These are phyloP conservation scores for Podila verticillata DNA, from an alignment of 192 early-diverging fungal species.

Conservation along the genomic window DNA sequence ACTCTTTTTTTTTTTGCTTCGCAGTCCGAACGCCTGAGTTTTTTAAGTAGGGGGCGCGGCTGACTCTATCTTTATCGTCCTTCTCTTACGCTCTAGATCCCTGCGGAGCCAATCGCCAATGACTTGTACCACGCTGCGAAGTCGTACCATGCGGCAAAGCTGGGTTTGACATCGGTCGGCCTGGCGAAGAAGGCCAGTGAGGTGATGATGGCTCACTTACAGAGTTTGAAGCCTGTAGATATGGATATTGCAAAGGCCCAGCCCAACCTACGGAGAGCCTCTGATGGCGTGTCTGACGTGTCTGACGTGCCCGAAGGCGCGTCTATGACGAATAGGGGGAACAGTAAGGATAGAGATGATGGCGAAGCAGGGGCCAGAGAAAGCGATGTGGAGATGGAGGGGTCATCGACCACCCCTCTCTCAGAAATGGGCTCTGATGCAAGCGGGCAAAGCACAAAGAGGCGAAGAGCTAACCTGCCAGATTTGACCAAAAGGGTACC, in stretches of 20 bases:
- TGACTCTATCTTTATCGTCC: neutral
- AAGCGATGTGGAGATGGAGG: no score
- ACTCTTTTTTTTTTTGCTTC: no score
- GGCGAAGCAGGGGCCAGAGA: no score
- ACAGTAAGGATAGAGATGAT: no score
- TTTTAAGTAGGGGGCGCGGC: neutral
- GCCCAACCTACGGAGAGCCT: slow-evolving; percentile 16
- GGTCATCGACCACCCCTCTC: neutral
- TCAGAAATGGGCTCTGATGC: neutral
- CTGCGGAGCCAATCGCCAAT: slow-evolving; percentile 1
- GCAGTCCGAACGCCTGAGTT: no score
- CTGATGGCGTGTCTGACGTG: no score
- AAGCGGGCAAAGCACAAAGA: neutral
- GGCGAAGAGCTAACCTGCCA: neutral
- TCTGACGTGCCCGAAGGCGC: no score
- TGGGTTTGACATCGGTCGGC: slow-evolving; percentile 5
- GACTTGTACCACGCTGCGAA: neutral
- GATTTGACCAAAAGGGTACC: neutral
- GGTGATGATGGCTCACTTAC: slow-evolving; percentile 19
- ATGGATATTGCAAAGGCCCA: slow-evolving; percentile 10
- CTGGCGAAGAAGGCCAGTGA: slow-evolving; percentile 19
- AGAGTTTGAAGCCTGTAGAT: neutral
- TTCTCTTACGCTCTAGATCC: slow-evolving; percentile 7
- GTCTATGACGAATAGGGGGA: no score
- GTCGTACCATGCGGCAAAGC: slow-evolving; percentile 20